Conservation (phyloP, 2,329 filamentous ascomycete species). For the Cyclaneusma minus region DNA sequence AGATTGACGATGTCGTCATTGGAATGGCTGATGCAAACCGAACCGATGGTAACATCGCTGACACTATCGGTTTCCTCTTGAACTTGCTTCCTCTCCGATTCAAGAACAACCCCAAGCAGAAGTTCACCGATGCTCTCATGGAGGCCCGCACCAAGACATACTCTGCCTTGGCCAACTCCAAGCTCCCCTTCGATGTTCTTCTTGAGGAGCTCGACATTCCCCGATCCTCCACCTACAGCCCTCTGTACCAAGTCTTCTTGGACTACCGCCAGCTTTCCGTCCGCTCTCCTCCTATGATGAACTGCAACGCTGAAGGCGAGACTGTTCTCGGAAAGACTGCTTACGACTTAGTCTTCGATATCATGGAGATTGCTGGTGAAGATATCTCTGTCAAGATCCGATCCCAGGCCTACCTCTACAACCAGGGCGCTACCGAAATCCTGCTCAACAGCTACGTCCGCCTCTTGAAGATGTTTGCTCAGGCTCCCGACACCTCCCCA, state of each 20-base stretch:
- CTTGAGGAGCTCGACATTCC: slow-evolving; percentile 9
- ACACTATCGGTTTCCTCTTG: slow-evolving; percentile 28
- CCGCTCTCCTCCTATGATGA: too few relatives aligned
- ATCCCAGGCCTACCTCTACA: slow-evolving; percentile 6
- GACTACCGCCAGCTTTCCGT: slow-evolving; percentile 6
- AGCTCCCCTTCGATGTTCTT: slow-evolving; percentile 10
- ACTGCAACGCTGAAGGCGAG: background rate
- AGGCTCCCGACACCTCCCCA: background rate
- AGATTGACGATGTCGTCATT: slow-evolving; percentile 25
- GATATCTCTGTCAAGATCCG: slow-evolving; percentile 4
- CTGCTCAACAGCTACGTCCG: slow-evolving; percentile 3
- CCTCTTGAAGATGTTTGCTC: slow-evolving; percentile 1
- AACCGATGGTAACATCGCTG: slow-evolving; percentile 15
- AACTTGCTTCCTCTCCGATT: slow-evolving; percentile 33
- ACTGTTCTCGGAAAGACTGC: too few relatives aligned
- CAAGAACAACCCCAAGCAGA: slow-evolving; percentile 7
- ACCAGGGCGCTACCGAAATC: slow-evolving; percentile 1
- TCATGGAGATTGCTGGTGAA: slow-evolving; percentile 5
- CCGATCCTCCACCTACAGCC: slow-evolving; percentile 7
- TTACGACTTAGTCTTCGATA: slow-evolving; percentile 16
- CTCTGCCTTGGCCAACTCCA: slow-evolving; percentile 9
- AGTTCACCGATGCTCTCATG: slow-evolving; percentile 18
- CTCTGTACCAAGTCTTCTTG: slow-evolving; percentile 11
- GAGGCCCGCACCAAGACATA: slow-evolving; percentile 8
- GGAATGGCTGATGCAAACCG: slow-evolving; percentile 31